Evolutionary conservation across 1,284 basidiomycete species (phyloP).

Genomic region (Hypsizygus ulmarius): DNA sequence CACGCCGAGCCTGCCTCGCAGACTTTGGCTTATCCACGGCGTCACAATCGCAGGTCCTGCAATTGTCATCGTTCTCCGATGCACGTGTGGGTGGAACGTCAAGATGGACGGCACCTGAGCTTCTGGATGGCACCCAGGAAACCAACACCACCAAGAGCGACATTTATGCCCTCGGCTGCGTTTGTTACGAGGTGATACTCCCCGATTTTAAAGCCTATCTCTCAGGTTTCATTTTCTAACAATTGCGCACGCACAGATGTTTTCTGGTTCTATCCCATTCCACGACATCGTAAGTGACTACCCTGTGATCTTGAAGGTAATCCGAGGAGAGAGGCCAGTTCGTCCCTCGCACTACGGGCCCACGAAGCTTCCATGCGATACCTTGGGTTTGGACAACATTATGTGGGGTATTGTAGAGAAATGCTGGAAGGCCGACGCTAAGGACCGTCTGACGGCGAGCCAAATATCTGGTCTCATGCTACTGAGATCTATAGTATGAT

Average conservation of each 20-base stretch:
- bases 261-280: conserved; percentile 19
- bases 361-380: not conserved
- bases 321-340: conserved; percentile 12
- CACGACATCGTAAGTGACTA: conserved; percentile 12
- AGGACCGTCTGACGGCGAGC: conserved; percentile 6
- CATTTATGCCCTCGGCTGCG: conserved; percentile 23
- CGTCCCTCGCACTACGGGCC: conserved; percentile 13
- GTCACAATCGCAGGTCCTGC: conserved; percentile 14
- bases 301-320: conserved; percentile 15
- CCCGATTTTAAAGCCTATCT: too few relatives aligned
- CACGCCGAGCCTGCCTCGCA: conserved; percentile 27
- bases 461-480: too few relatives aligned
- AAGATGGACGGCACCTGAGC: conserved; percentile 24
- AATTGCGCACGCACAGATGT: conserved; percentile 11
- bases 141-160: conserved; percentile 19
- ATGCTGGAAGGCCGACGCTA: conserved; percentile 15
- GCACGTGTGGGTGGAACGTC: conserved; percentile 15
- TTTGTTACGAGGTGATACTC: conserved; percentile 23
- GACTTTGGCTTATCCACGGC: conserved; percentile 35
- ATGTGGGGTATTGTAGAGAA: conserved; percentile 16
- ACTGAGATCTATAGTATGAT: too few relatives aligned
- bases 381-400: conserved; percentile 12
- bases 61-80: conserved; percentile 12
- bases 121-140: conserved; percentile 11
- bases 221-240: not conserved